These are phyloP conservation scores for Ceratocystis albifundus DNA, from an alignment of 2,329 filamentous ascomycete genomes.

Conservation along the genomic window DNA sequence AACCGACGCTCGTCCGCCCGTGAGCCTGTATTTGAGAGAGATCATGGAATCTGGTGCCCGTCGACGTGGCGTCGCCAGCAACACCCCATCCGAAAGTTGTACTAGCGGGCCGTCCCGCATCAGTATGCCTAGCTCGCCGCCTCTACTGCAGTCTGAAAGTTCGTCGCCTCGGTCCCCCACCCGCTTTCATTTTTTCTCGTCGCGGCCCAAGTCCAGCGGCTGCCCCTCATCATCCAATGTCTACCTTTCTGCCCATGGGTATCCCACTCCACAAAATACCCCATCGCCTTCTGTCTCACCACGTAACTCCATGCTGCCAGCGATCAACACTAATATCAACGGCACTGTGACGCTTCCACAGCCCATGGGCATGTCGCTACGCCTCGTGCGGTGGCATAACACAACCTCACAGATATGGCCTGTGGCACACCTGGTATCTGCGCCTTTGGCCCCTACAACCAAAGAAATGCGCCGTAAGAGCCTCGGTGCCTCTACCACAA, in stretches of 20 bases:
- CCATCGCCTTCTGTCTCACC: slow-evolving; percentile 31
- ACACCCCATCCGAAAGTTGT: neutral
- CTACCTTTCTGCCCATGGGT: neutral
- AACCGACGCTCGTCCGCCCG: slow-evolving; percentile 51
- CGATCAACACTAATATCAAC: slow-evolving; percentile 18
- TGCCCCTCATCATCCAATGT: slow-evolving; percentile 26
- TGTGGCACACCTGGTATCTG: slow-evolving; percentile 17
- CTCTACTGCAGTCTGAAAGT: neutral
- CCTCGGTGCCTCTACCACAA: slow-evolving; percentile 4
- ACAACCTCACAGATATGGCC: slow-evolving; percentile 17
- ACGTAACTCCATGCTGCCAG: slow-evolving; percentile 27
- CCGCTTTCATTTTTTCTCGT: neutral
- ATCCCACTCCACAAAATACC: slow-evolving; percentile 24
- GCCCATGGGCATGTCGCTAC: slow-evolving; percentile 17
- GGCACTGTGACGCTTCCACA: slow-evolving; percentile 16
- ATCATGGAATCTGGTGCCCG: slow-evolving; percentile 27
- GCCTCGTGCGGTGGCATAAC: slow-evolving; percentile 19
- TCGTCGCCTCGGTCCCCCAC: neutral
- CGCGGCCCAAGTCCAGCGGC: slow-evolving; percentile 33
- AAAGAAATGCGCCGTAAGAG: slow-evolving; percentile 17
- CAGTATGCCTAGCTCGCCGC: neutral
- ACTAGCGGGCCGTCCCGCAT: neutral
- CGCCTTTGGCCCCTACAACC: slow-evolving; percentile 4
- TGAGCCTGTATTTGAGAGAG: slow-evolving; percentile 41
- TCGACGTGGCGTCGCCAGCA: slow-evolving; percentile 27